phyloP scores from a whole-genome alignment of 2,329 filamentous ascomycete genomes.

The Trichophyton mentagrophytes region DNA sequence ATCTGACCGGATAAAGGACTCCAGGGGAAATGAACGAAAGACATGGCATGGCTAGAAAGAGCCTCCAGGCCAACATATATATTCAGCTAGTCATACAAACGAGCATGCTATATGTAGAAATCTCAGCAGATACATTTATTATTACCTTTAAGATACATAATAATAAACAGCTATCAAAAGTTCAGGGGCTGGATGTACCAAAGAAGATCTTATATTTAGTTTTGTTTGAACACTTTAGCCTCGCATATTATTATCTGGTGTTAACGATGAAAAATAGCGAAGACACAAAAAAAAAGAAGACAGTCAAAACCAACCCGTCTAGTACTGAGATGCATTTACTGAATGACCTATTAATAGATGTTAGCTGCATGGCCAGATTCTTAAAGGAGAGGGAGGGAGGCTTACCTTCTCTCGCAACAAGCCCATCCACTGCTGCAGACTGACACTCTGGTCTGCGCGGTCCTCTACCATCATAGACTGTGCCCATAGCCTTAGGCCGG shows the following conservation, averaged over 20 bases:
- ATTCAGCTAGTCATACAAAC: too few species aligned
- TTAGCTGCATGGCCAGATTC: constrained; percentile 7
- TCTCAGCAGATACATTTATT: too few species aligned
- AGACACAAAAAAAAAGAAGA: neutral
- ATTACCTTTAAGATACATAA: too few species aligned
- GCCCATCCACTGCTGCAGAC: constrained; percentile 86
- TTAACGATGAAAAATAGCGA: neutral
- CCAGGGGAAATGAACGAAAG: too few species aligned
- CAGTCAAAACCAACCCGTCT: constrained; percentile 2
- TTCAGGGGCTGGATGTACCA: neutral
- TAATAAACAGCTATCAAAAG: neutral
- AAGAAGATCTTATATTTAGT: constrained; percentile 2
- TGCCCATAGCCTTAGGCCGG: constrained; percentile 88
- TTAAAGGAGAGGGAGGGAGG: constrained; percentile 6
- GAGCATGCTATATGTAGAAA: too few species aligned
- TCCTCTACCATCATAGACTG: constrained; percentile 94
- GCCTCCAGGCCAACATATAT: too few species aligned
- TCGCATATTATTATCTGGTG: neutral
- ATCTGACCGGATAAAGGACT: too few species aligned
- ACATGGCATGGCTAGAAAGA: too few species aligned
- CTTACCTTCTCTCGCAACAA: constrained; percentile 86
- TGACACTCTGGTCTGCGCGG: constrained; percentile 83
- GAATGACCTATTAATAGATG: constrained; percentile 11
- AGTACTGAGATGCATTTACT: constrained; percentile 10
- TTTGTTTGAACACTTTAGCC: neutral